Base-by-base conservation (phyloP, 345 rosid genomes). In the Camelina hispida region DNA sequence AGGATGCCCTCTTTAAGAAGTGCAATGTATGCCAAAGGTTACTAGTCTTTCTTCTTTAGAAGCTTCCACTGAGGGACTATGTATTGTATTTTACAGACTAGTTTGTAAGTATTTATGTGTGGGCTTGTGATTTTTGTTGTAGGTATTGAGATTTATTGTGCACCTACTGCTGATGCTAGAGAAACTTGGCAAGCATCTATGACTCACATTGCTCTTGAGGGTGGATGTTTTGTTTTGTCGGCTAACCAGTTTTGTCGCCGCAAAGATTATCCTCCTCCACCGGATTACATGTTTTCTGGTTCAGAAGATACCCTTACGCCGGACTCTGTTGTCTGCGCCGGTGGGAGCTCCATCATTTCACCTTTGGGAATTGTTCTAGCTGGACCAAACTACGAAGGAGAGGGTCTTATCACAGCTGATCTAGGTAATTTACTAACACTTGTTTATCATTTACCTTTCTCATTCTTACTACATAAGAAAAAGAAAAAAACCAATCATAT, bases 141-240 rank as follows among this genome's bases (percentile, higher is more conserved):
- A 89, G 97, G 98, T 46, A 66, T 91, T 68, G 95, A 91, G 76
- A 91, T 94, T 68, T 94, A 94, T 78, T 91, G 98, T 81, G 97
- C 97, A 32, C 98, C 98, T 0, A 91, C 98, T 10, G 98, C 98
- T 72, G 98, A 94, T 83, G 46, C 93, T 22, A 82, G 97, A 84
- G 85, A 82, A 5, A 79, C 82, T 59, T 94, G 98, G 99, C 92
- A 80, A 79, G 89, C 98, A 23, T 85, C 96, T 5, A 86, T 94
- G 89, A 94, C 90, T 58, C 96, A 91, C 60, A 91, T 94, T n/a
- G 97, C 97, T 78, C 91, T 90, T 51, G 98, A 94, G 68, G 98
- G 97, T 44, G 97, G 97, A 76, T 94, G 99, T 67, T 91, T 90
- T 74, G 97, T 94, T 44, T 69, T 91, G 54, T 85, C 97, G 16